Base-by-base conservation (phyloP, 2,329 filamentous ascomycete species). In the Chrysoporthe austroafricana region DNA sequence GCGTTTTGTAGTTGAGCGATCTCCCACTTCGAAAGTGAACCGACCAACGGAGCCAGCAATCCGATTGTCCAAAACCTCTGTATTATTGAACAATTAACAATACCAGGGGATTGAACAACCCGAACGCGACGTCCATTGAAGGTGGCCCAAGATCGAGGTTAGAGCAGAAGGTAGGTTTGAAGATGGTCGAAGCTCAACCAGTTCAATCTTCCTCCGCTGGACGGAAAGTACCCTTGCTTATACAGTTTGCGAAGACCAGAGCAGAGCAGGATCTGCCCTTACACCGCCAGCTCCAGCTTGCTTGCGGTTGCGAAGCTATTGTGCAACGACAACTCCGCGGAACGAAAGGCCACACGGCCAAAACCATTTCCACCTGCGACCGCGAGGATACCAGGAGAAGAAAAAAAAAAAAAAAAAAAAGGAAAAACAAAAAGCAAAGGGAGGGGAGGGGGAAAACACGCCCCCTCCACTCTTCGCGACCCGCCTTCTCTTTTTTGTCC, bases 31-130 rank as follows among this genome's bases (percentile, higher is more conserved):
- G 11, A 42, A 4, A 21, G 39, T 34, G 32, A 44, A 59, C n/a
- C n/a, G 26, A 63, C 58, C 34, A 52, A 66, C 59, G 56, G 26
- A 52, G 56, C 34, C 21, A 58, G n/a, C 50, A 44, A 42, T 21
- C 13, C 54, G 32, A 21, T 48, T 32, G 54, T 36, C 36, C 46
- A 39, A 21, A 4, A 9, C 26, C 44, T 52, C 46, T 13, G 8
- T 11, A 21, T 32, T 46, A 11, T 54, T 42, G n/a, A 63, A 18
- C 46, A 5, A 21, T 6, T 18, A 46, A 62, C 60, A 52, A 52
- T 21, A 36, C 36, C 18, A 11, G 3, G 16, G 21, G n/a, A 9
- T 8, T 14, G 11, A 18, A 14, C 18, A 46, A 46, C 42, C n/a
- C 58, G 43, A 44, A 50, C 44, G 36, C 42, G 26, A 65, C 11